Evolutionary conservation across 345 rosid genomes (phyloP).

Genomic region (Physaria fendleri): DNA sequence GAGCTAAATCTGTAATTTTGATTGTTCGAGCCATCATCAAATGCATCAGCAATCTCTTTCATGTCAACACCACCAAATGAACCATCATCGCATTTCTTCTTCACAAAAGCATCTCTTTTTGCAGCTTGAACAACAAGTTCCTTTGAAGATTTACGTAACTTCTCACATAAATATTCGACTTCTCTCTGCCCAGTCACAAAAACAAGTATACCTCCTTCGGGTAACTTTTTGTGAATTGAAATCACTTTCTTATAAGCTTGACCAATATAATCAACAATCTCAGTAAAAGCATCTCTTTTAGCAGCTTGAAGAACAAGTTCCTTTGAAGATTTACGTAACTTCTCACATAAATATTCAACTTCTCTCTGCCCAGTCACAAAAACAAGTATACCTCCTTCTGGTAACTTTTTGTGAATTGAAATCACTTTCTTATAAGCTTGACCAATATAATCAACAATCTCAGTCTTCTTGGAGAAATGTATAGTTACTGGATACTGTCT

Average conservation of each 20-base stretch:
- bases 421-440: conserved; percentile 82
- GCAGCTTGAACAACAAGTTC: conserved; percentile 33
- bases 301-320: conserved; percentile 33
- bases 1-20: conserved; percentile 49
- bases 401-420: conserved; percentile 79
- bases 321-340: conserved; percentile 53
- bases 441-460: conserved; percentile 73
- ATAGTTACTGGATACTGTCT: conserved; percentile 73
- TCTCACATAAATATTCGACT: conserved; percentile 70
- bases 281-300: conserved; percentile 36
- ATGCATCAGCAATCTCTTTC: conserved; percentile 79
- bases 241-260: conserved; percentile 82
- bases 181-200: conserved; percentile 97
- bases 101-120: conserved; percentile 3
- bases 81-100: conserved; percentile 27
- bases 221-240: conserved; percentile 79
- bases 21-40: conserved; percentile 35
- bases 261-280: conserved; percentile 73
- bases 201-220: conserved; percentile 85
- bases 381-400: conserved; percentile 85
- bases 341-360: conserved; percentile 70
- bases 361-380: conserved; percentile 97
- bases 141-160: conserved; percentile 53
- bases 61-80: conserved; percentile 44
- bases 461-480: conserved; percentile 84